Evolutionary conservation across 2,329 filamentous ascomycete species (phyloP), one percentile per base, ranked within the genome.

Genomic region (Pseudovirgaria hyperparasitica): DNA sequence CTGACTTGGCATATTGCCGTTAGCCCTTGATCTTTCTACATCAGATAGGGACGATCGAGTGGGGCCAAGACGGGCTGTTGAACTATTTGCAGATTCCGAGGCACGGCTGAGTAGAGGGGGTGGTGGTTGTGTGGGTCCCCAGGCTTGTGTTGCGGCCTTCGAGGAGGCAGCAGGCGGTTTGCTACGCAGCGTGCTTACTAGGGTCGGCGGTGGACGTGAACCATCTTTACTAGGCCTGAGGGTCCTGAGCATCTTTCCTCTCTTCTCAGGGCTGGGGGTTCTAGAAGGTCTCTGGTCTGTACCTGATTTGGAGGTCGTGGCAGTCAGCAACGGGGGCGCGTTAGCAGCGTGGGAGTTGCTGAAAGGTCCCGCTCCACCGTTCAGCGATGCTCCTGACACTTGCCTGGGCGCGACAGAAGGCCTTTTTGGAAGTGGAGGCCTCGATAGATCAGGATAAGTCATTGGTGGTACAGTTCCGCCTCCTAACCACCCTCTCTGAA

Each of bases 391-490:
- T n/a, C 44, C 37, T 26, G 50, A 48, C 64, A 69, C 44, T 58
- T 62, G 50, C 60, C 66, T 28, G 50, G 46, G 33, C 30, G 43
- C 35, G 49, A 58, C 43, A 24, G 54, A 55, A n/a, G 70, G 65
- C 21, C 68, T 49, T 1, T 66, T 62, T 15, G 72, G 69, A 14
- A 80, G 63, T 10, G 72, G 57, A 9, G 79, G 79, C 30, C 75
- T 72, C n/a, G 80, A 78, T n/a, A 92, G 62, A 40, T 92, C 78
- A 4, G 74, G 69, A 47, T 92, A 92, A 33, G 67, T 75, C 25
- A 86, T 70, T 6, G 81, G 78, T 24, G 82, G 82, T 36, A 93
- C 76, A 2, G 82, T 90, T 9, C 82, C 81, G 36, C 76, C 68
- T 21, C 82, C 85, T 42, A 92, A 78, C 63, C 72, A 86, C 4